Conservation (phyloP, 495 filamentous ascomycete species). For the Aspergillus mulundensis region DNA sequence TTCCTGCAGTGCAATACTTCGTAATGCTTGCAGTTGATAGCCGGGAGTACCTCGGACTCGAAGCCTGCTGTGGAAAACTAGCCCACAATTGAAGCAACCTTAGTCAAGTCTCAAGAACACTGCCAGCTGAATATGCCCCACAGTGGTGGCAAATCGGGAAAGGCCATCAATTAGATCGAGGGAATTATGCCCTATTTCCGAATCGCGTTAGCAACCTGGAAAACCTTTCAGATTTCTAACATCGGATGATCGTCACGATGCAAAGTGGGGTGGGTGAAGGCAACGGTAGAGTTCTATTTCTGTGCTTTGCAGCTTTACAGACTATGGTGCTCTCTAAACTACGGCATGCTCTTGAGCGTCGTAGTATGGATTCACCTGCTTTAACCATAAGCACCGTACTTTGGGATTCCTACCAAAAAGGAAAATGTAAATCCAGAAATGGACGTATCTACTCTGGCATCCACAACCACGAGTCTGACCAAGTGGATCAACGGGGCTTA, state of each 20-base stretch:
- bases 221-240: neutral
- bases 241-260: constrained; percentile 27
- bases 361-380: neutral
- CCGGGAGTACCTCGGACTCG: neutral
- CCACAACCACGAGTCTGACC: neutral
- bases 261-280: constrained; percentile 8
- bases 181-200: neutral
- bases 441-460: neutral
- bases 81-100: neutral
- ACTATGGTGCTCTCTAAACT: neutral
- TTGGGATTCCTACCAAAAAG: neutral
- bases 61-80: neutral
- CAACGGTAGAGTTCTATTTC: neutral
- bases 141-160: constrained; percentile 11
- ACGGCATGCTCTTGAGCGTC: neutral
- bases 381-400: neutral
- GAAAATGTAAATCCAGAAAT: neutral
- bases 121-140: constrained; percentile 14
- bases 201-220: neutral
- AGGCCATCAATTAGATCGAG: constrained; percentile 6
- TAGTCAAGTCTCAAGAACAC: constrained; percentile 4
- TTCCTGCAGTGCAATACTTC: neutral
- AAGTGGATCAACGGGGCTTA: constrained; percentile 5
- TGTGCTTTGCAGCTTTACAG: neutral
- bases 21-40: neutral